Conservation (phyloP, 169 alveolate genomes). For the Plasmodium malariae region DNA sequence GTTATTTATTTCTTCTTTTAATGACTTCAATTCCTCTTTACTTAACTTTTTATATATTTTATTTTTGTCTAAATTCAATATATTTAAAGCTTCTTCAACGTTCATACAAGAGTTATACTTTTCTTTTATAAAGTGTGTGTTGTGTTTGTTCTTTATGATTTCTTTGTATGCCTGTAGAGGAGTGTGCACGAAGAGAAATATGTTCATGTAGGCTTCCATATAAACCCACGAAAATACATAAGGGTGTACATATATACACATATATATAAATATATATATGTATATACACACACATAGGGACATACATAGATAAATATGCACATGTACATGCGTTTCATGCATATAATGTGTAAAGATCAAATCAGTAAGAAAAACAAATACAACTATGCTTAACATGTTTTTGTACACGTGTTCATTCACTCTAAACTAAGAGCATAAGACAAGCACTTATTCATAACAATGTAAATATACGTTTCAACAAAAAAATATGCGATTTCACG, state of each 20-base stretch:
- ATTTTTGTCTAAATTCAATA: slow-evolving; percentile 36
- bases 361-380: too few species aligned
- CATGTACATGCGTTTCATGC: too few species aligned
- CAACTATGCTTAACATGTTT: too few species aligned
- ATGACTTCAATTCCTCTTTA: slow-evolving; percentile 44
- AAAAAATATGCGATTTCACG: too few species aligned
- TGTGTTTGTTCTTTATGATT: slow-evolving; percentile 49
- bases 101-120: slow-evolving; percentile 62
- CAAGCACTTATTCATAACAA: too few species aligned
- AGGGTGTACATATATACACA: background rate
- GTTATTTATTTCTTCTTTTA: slow-evolving; percentile 48
- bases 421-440: too few species aligned
- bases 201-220: too few species aligned
- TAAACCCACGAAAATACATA: too few species aligned
- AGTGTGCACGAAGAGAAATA: background rate
- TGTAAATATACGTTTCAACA: too few species aligned
- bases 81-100: slow-evolving; percentile 66
- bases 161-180: slow-evolving; percentile 57
- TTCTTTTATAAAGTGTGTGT: slow-evolving; percentile 58
- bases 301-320: background rate
- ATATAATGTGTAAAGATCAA: too few species aligned
- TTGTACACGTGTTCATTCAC: too few species aligned
- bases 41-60: slow-evolving; percentile 46
- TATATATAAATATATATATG: background rate
- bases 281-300: background rate